Base-by-base conservation (phyloP, 495 filamentous ascomycete species). In the Aspergillus diversus region DNA sequence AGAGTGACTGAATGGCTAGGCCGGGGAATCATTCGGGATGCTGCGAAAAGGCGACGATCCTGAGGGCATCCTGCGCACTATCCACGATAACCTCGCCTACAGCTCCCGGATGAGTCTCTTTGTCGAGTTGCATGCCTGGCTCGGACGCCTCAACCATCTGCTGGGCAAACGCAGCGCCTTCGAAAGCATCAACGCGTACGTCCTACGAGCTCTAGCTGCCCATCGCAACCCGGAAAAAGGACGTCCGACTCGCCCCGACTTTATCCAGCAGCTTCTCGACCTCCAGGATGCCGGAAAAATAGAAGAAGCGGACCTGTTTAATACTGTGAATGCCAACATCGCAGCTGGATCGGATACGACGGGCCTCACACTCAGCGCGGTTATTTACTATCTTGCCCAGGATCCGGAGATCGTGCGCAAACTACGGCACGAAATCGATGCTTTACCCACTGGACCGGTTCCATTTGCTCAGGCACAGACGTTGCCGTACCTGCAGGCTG, bases 271-370 rank as follows among this genome's bases (percentile, higher is more conserved):
- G 27, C 21, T 63, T 0, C 39, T 57, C 3, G 37, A 43, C 7
- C 35, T 59, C 2, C n/a, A 34, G 33, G 21, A 51, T 2, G 33
- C 48, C 8, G 37, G 39, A 7, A 53, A 52, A 11, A 43, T 59
- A 43, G 46, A 33, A 5, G 39, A 37, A 5, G 33, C 37, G 5
- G 49, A 61, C n/a, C 21, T 55, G 27, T 32, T 51, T 33, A 63
- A 33, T 49, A 56, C 59, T 0, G 50, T 76, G 48, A 57, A 62
- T 1, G 63, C 62, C 7, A 77, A 77, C 52, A 63, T 77, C 42
- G 73, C 59, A 5, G 75, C 75, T 12, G 75, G 73, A 11, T 66
- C 60, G 5, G 76, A 79, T 59, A 77, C 76, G 0, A 72, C 67
- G 12, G 70, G 55, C 4, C 69, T 69, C 27, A 39, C 58, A 27